Conservation (phyloP, 2,329 filamentous ascomycete species). For the Fusarium lateritium region DNA sequence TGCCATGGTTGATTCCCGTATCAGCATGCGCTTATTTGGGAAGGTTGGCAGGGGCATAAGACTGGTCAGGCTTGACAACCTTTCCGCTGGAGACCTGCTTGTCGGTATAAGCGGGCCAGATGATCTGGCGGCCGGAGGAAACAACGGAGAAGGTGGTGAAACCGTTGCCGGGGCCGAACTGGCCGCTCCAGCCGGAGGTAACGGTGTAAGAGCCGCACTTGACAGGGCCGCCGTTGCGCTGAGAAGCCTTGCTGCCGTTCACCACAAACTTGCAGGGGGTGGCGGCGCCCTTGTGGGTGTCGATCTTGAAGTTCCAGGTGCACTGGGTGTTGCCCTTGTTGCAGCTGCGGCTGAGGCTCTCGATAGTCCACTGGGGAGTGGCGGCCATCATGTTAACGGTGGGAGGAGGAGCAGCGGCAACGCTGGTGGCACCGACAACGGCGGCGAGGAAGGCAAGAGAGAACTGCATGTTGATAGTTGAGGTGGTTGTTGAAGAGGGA, state of each 20-base stretch:
- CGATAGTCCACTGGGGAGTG: slow-evolving; percentile 59
- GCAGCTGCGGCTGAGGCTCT: slow-evolving; percentile 58
- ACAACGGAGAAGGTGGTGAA: slow-evolving; percentile 69
- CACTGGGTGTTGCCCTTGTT: slow-evolving; percentile 55
- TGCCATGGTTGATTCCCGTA: not conserved
- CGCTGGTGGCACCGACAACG: slow-evolving; percentile 50
- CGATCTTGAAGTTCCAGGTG: slow-evolving; percentile 61
- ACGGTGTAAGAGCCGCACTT: slow-evolving; percentile 65
- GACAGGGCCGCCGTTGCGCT: slow-evolving; percentile 56
- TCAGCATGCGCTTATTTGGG: slow-evolving; percentile 14
- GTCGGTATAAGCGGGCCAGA: slow-evolving; percentile 68
- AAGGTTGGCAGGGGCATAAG: slow-evolving; percentile 55
- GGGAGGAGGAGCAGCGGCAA: slow-evolving; percentile 54
- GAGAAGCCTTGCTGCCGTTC: slow-evolving; percentile 53
- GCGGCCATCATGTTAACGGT: slow-evolving; percentile 58
- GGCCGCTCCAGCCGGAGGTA: slow-evolving; percentile 68
- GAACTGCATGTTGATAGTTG: slow-evolving; percentile 59
- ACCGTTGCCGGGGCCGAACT: slow-evolving; percentile 66
- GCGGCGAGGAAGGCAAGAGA: slow-evolving; percentile 54
- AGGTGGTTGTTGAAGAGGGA: not conserved
- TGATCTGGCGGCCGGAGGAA: slow-evolving; percentile 57
- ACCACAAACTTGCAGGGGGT: slow-evolving; percentile 49
- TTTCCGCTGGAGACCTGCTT: slow-evolving; percentile 60
- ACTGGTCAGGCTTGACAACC: slow-evolving; percentile 64
- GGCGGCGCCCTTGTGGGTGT: slow-evolving; percentile 59